phyloP scores from a whole-genome alignment of 1,139 yeast species.

The Ashbya aceris region DNA sequence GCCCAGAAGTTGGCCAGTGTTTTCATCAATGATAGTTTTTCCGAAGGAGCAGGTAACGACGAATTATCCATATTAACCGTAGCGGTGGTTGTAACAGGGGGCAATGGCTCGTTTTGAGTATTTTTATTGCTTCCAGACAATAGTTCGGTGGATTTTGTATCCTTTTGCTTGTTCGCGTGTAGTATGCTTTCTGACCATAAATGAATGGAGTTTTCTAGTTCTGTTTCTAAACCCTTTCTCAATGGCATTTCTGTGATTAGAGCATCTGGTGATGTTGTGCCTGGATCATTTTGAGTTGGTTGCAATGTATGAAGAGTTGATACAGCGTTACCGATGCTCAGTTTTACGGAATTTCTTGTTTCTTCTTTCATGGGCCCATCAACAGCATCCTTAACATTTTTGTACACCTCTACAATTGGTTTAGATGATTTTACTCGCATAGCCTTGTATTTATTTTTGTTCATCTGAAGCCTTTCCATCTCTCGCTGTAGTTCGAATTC shows the following conservation, averaged over 20 bases:
- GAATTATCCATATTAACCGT: slow-evolving; percentile 21
- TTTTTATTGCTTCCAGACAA: neutral
- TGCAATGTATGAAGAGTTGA: neutral
- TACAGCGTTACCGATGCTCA: neutral
- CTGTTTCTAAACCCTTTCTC: slow-evolving; percentile 21
- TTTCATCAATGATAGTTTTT: slow-evolving; percentile 68
- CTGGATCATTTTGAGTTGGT: neutral
- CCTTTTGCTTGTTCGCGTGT: slow-evolving; percentile 2
- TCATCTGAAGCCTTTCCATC: slow-evolving; percentile 56
- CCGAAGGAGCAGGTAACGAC: slow-evolving; percentile 36
- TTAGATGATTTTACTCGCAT: slow-evolving; percentile 66
- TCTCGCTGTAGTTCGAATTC: slow-evolving; percentile 89
- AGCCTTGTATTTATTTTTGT: slow-evolving; percentile 59
- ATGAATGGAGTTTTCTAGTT: slow-evolving; percentile 25
- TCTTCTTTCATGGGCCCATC: slow-evolving; percentile 36
- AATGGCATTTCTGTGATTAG: slow-evolving; percentile 4
- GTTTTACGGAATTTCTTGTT: slow-evolving; percentile 4
- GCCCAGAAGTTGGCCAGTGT: slow-evolving; percentile 94
- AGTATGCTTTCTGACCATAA: slow-evolving; percentile 24
- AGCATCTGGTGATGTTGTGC: neutral
- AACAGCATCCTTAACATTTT: slow-evolving; percentile 84
- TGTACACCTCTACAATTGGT: slow-evolving; percentile 88
- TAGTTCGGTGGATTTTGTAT: slow-evolving; percentile 4
- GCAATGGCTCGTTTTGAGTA: slow-evolving; percentile 12
- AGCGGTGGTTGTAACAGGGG: slow-evolving; percentile 16